A percentile compares a stretch with the other conserved stretches of the same genome.
Conservation (phyloP, 2,329 filamentous ascomycete species). For the Pseudohalonectria lignicola region DNA sequence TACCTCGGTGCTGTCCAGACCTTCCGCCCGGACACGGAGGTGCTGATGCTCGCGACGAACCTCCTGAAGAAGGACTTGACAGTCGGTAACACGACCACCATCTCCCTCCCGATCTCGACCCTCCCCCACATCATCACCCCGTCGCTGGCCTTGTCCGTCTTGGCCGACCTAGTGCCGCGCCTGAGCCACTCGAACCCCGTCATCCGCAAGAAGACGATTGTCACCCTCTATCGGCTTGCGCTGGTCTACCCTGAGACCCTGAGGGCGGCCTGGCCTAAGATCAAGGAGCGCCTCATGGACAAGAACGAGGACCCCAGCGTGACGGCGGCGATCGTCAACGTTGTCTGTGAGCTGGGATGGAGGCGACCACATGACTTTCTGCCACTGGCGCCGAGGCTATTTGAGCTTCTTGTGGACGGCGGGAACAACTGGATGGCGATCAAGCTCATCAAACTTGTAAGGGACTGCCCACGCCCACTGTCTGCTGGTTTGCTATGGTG, state of each 20-base stretch:
- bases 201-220: slow-evolving; percentile 90
- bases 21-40: slow-evolving; percentile 90
- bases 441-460: slow-evolving; percentile 90
- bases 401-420: slow-evolving; percentile 82
- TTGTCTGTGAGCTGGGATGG: slow-evolving; percentile 93
- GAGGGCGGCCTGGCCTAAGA: slow-evolving; percentile 89
- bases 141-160: slow-evolving; percentile 79
- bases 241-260: slow-evolving; percentile 95
- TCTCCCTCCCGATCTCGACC: slow-evolving; percentile 76
- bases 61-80: slow-evolving; percentile 88
- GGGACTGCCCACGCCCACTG: not conserved
- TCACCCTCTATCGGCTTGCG: slow-evolving; percentile 85
- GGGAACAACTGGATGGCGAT: slow-evolving; percentile 99
- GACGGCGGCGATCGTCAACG: slow-evolving; percentile 91
- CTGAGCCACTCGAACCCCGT: slow-evolving; percentile 76
- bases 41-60: slow-evolving; percentile 95
- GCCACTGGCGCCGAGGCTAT: slow-evolving; percentile 79
- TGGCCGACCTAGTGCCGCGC: slow-evolving; percentile 77
- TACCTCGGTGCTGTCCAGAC: slow-evolving; percentile 94
- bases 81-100: slow-evolving; percentile 60
- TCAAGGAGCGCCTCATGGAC: slow-evolving; percentile 89
- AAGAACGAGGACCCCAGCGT: slow-evolving; percentile 84
- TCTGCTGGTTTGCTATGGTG: not conserved
- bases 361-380: slow-evolving; percentile 88
- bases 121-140: slow-evolving; percentile 94